These are phyloP conservation scores for Dendrothele bispora DNA, from an alignment of 768 basidiomycete genomes.

Conservation along the genomic window DNA sequence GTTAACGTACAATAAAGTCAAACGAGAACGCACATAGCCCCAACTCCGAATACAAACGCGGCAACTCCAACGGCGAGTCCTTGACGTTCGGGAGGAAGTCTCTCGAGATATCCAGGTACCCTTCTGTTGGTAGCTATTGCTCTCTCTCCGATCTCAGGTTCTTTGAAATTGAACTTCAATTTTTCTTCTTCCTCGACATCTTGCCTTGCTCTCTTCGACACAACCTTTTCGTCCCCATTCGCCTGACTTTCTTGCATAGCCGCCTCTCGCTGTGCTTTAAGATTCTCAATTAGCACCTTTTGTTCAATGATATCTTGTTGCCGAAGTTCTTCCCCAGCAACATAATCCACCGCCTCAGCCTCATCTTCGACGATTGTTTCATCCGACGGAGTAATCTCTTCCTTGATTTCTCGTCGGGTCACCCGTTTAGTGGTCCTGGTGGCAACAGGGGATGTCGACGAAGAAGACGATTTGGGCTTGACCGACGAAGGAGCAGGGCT, in stretches of 20 bases:
- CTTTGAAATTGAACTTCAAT: slow-evolving; percentile 64
- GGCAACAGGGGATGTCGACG: slow-evolving; percentile 32
- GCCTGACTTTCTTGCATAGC: slow-evolving; percentile 12
- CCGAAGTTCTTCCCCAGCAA: slow-evolving; percentile 61
- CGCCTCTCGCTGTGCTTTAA: slow-evolving; percentile 64
- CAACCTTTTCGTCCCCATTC: slow-evolving; percentile 24
- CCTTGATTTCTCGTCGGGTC: slow-evolving; percentile 31
- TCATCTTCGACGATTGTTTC: slow-evolving; percentile 70
- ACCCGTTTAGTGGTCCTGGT: slow-evolving; percentile 38
- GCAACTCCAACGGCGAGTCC: slow-evolving; percentile 82
- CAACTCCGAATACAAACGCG: slow-evolving; percentile 80
- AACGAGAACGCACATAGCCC: slow-evolving; percentile 67
- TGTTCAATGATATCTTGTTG: slow-evolving; percentile 77
- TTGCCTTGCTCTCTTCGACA: slow-evolving; percentile 52
- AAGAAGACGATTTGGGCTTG: slow-evolving; percentile 30
- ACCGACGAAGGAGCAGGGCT: slow-evolving; percentile 41
- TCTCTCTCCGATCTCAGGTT: slow-evolving; percentile 61
- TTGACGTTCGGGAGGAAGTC: slow-evolving; percentile 72
- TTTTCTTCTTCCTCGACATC: slow-evolving; percentile 53
- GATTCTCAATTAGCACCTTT: slow-evolving; percentile 67
- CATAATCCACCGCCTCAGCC: slow-evolving; percentile 50
- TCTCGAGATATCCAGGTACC: slow-evolving; percentile 50
- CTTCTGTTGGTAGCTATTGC: slow-evolving; percentile 65
- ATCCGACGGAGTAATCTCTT: slow-evolving; percentile 51
- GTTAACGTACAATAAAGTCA: not conserved